Percentiles rank a stretch among this genome's conserved stretches.
These are phyloP conservation scores for Schizonepeta tenuifolia DNA, from an alignment of 257 asterid genomes.

Conservation along the genomic window DNA sequence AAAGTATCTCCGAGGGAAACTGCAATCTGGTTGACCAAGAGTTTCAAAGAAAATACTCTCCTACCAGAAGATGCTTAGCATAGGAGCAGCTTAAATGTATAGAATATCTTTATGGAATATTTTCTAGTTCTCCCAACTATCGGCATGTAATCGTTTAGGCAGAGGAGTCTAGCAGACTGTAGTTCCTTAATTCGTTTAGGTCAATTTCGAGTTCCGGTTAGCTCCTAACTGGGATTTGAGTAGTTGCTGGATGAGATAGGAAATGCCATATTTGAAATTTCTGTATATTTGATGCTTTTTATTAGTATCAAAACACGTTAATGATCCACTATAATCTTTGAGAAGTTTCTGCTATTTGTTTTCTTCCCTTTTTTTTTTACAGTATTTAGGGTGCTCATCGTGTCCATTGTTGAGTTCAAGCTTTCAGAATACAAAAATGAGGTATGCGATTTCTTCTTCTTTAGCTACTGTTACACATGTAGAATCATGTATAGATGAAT, in stretches of 20 bases:
- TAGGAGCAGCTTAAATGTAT: constrained; percentile 35
- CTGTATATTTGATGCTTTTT: constrained; percentile 37
- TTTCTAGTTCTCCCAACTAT: constrained; percentile 35
- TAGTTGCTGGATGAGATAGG: constrained; percentile 38
- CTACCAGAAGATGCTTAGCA: constrained; percentile 49
- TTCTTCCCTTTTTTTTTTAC: constrained; percentile 16
- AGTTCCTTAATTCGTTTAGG: constrained; percentile 38
- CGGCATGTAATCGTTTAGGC: constrained; percentile 38
- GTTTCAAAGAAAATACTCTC: constrained; percentile 72
- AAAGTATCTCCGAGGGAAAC: constrained; percentile 96
- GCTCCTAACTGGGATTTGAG: constrained; percentile 31
- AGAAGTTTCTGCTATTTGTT: constrained; percentile 15
- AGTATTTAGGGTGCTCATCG: constrained; percentile 28
- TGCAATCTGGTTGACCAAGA: constrained; percentile 90
- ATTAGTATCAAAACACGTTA: constrained; percentile 35
- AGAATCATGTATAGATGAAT: constrained; percentile 13
- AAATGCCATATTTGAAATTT: constrained; percentile 27
- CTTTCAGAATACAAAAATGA: constrained; percentile 7
- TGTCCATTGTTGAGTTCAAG: constrained; percentile 29
- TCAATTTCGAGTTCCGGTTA: constrained; percentile 34
- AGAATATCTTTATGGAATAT: constrained; percentile 21
- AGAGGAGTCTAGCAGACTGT: constrained; percentile 40
- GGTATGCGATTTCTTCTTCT: constrained; percentile 32
- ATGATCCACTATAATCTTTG: constrained; percentile 11
- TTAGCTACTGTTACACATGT: constrained; percentile 18